A percentile compares a stretch with the other conserved stretches of the same genome.
phyloP scores from a whole-genome alignment of 192 early-diverging fungal genomes.

The Thamnidium elegans region DNA sequence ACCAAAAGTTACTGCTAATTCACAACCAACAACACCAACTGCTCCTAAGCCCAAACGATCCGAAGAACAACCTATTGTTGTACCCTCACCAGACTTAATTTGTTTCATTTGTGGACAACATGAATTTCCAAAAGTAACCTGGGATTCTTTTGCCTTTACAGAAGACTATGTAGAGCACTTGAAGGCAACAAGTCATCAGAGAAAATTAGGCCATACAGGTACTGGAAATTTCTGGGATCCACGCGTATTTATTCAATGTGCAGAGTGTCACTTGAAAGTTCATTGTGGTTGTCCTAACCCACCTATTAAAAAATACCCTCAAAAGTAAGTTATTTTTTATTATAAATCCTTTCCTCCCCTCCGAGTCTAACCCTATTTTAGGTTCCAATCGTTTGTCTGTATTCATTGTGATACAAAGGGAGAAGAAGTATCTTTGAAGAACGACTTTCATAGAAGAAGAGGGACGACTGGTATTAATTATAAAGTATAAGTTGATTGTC shows the following conservation, averaged over 20 bases:
- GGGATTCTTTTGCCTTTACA: background rate
- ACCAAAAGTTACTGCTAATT: background rate
- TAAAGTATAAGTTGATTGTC: conserved; percentile 1
- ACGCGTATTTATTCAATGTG: conserved; percentile 17
- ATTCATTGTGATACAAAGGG: conserved; percentile 2
- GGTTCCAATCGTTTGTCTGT: conserved; percentile 3
- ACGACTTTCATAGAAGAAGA: background rate
- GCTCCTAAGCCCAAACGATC: background rate
- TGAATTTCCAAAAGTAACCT: background rate
- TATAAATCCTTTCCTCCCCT: background rate
- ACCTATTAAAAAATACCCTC: conserved; percentile 10
- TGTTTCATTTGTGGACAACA: conserved; percentile 4
- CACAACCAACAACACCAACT: background rate
- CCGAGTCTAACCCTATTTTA: background rate
- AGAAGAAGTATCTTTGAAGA: background rate
- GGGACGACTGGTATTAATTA: background rate
- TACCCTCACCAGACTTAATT: background rate
- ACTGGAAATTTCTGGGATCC: conserved; percentile 6
- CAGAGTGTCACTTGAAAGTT: background rate
- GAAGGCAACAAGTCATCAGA: background rate
- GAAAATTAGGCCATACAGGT: conserved; percentile 7
- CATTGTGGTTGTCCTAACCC: conserved; percentile 16
- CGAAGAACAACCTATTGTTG: background rate
- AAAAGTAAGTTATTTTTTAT: background rate
- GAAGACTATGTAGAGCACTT: conserved; percentile 1